phyloP scores from a whole-genome alignment of 176 grass and related monocot genomes.

The Oryza punctata region DNA sequence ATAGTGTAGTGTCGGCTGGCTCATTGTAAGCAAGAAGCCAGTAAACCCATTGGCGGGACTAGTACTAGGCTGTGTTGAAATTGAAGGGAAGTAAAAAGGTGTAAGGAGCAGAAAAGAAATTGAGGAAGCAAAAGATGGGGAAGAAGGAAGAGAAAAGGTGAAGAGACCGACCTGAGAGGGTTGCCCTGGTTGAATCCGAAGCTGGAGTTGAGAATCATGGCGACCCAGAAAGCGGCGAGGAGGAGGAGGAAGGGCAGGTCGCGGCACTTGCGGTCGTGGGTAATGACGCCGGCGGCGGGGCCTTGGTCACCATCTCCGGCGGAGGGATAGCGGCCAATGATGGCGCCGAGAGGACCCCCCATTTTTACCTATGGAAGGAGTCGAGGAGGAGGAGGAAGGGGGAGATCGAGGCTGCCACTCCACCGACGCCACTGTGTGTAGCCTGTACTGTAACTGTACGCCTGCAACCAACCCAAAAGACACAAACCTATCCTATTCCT shows the following conservation, averaged over 20 bases:
- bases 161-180: slow-evolving; percentile 58
- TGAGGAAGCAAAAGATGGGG: neutral
- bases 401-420: too few relatives aligned
- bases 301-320: slow-evolving; percentile 33
- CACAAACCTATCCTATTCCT: too few relatives aligned
- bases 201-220: slow-evolving; percentile 95
- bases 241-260: slow-evolving; percentile 81
- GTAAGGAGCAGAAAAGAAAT: neutral
- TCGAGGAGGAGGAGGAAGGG: neutral
- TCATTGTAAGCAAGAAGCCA: too few relatives aligned
- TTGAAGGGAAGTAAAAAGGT: too few relatives aligned
- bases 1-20: too few relatives aligned
- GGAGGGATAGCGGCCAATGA: slow-evolving; percentile 69
- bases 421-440: too few relatives aligned
- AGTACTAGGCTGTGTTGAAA: too few relatives aligned
- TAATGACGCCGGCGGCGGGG: slow-evolving; percentile 53
- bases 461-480: too few relatives aligned
- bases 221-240: slow-evolving; percentile 86
- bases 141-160: neutral
- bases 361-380: slow-evolving; percentile 10
- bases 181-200: slow-evolving; percentile 95
- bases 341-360: slow-evolving; percentile 74
- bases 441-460: too few relatives aligned
- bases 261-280: slow-evolving; percentile 81
- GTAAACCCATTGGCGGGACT: too few relatives aligned